Evolutionary conservation across 2,329 filamentous ascomycete species (phyloP), one percentile per base, ranked within the genome.

Genomic region (Sporothrix humicola): DNA sequence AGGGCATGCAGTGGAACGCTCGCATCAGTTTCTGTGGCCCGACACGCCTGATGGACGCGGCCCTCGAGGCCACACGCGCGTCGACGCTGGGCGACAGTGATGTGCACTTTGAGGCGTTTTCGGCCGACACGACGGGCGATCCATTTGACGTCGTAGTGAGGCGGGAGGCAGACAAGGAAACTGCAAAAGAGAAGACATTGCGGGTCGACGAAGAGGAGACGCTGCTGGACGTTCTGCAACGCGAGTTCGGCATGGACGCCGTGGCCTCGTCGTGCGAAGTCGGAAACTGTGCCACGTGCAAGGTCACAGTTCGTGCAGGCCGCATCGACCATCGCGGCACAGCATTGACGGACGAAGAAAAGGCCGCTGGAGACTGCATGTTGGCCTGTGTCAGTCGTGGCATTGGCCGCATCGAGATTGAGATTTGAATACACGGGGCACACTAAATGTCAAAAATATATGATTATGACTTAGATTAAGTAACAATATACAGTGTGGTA

Each of bases 1-100:
- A 79, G 1, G 78, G 76, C 0, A 80, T 87, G 70, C 81, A 83
- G 5, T 87, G 85, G 84, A 89, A 88, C 76, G 86, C 86, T 10
- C 86, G 87, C 70, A 80, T 91, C 3, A 91, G 90, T 78, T 85
- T 88, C 31, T 92, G 89, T 78, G 90, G 90, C 0, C 89, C 90
- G 0, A 76, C 78, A 9, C 82, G 86, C 8, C 84, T 92, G 81
- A 88, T 90, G 82, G 84, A 87, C 6, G 86, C 85, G 59, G 85
- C 87, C 0, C 78, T 78, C 23, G 77, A 76, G 2, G 83, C 83
- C 13, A 84, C 85, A 0, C 80, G 81, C 9, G 79, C 79, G 8
- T 81, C 81, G 9, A 82, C 84, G 0, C 81, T 91, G 0, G 79
- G 82, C 0, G 81, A 84, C 2, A 81, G 83, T 0, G 87, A 89